Percentiles rank a stretch among this genome's conserved stretches.
These are phyloP conservation scores for Gyrodon lividus DNA, from an alignment of 768 basidiomycete genomes.

Conservation along the genomic window DNA sequence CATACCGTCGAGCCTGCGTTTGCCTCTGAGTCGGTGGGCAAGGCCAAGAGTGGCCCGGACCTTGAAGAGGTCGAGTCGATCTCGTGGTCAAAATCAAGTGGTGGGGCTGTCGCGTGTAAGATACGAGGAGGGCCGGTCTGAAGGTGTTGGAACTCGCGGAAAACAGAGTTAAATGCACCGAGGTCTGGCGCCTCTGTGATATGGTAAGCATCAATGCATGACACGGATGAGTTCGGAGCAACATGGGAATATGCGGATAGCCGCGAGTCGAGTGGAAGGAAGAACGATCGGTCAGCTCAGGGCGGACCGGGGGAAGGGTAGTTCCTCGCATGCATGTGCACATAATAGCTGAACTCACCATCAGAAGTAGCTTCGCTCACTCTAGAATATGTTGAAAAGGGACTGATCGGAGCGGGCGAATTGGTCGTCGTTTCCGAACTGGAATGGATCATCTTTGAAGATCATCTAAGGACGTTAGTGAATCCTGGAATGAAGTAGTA, in stretches of 20 bases:
- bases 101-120: conserved; percentile 12
- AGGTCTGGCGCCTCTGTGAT: conserved; percentile 63
- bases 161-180: conserved; percentile 67
- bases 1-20: conserved; percentile 62
- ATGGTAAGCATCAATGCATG: not conserved
- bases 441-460: conserved; percentile 31
- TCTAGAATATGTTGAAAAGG: conserved; percentile 38
- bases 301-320: not conserved
- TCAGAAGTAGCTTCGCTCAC: conserved; percentile 56
- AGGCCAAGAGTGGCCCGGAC: conserved; percentile 21
- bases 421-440: conserved; percentile 36
- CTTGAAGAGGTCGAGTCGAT: conserved; percentile 29
- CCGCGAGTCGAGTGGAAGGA: not conserved
- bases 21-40: conserved; percentile 36
- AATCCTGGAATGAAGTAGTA: not conserved
- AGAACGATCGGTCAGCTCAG: not conserved
- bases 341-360: conserved; percentile 26
- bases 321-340: not conserved
- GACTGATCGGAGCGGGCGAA: conserved; percentile 36
- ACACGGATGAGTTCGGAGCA: conserved; percentile 2
- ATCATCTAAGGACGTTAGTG: conserved; percentile 17
- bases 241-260: conserved; percentile 4
- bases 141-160: conserved; percentile 61
- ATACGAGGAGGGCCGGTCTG: conserved; percentile 43
- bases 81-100: conserved; percentile 23